Evolutionary conservation across 192 early-diverging fungal genomes (phyloP).

Genomic region (Podila verticillata): DNA sequence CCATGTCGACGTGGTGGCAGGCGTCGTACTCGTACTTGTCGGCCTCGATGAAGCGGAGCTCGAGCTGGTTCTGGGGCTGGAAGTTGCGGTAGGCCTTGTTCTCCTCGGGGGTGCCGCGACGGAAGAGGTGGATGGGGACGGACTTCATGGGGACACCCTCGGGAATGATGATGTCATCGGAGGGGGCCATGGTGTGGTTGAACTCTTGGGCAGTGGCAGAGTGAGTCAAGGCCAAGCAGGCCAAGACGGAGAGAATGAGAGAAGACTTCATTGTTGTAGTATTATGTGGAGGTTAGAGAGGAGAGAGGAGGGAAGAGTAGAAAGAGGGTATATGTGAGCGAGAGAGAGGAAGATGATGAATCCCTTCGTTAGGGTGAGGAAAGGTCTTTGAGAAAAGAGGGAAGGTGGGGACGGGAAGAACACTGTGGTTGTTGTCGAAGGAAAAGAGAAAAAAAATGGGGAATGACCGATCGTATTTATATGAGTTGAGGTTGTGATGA

Average conservation of each 20-base stretch:
- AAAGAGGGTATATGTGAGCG: background rate
- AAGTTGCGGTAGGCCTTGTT: conserved; percentile 15
- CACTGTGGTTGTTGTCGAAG: background rate
- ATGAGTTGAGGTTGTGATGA: no score
- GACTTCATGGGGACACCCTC: conserved; percentile 30
- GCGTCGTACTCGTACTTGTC: conserved; percentile 9
- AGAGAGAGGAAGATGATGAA: background rate
- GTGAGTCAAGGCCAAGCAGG: conserved; percentile 13
- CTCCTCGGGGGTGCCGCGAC: conserved; percentile 7
- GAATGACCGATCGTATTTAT: background rate
- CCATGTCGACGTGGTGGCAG: conserved; percentile 39
- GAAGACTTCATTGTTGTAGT: background rate
- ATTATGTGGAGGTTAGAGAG: background rate
- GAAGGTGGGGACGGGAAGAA: background rate
- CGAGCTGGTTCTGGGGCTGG: conserved; percentile 11
- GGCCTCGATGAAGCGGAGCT: conserved; percentile 33
- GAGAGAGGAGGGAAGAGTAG: no score
- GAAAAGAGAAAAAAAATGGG: background rate
- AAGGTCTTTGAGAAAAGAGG: background rate
- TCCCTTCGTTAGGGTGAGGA: background rate
- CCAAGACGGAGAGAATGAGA: conserved; percentile 10
- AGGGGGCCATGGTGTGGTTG: background rate
- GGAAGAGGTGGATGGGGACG: conserved; percentile 17
- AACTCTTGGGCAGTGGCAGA: background rate
- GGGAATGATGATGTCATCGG: background rate